phyloP scores from a whole-genome alignment of 2,329 filamentous ascomycete genomes.

The Xylaria polymorpha region DNA sequence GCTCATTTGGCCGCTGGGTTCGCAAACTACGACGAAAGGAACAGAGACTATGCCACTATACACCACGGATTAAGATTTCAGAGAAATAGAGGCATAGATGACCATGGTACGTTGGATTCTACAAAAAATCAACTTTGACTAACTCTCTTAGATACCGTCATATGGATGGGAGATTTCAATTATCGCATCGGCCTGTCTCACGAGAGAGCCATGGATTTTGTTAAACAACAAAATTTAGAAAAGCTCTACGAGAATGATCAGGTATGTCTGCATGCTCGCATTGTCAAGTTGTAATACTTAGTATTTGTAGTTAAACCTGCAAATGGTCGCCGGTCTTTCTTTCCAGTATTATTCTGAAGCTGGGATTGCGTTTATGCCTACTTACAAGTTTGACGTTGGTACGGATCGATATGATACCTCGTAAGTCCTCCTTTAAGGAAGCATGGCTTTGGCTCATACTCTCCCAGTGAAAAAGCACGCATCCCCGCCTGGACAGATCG shows the following conservation, averaged over 20 bases:
- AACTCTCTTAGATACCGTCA: constrained; percentile 70
- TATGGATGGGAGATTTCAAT: constrained; percentile 98
- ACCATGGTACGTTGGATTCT: constrained; percentile 72
- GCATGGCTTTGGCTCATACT: constrained; percentile 47
- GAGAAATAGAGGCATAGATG: constrained; percentile 87
- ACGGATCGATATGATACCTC: constrained; percentile 92
- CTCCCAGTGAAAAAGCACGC: constrained; percentile 82
- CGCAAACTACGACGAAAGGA: constrained; percentile 95
- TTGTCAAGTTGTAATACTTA: constrained; percentile 33
- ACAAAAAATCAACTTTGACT: constrained; percentile 25
- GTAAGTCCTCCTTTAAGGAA: constrained; percentile 58
- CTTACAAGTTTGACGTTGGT: constrained; percentile 94
- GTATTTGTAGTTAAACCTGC: constrained; percentile 77
- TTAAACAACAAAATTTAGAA: constrained; percentile 78
- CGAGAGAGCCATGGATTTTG: constrained; percentile 79
- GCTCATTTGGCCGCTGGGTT: constrained; percentile 97
- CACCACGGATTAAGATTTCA: constrained; percentile 89
- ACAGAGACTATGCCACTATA: constrained; percentile 91
- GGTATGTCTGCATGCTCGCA: constrained; percentile 55
- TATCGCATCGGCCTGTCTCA: constrained; percentile 90
- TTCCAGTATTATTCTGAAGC: constrained; percentile 95
- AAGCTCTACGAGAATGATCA: constrained; percentile 92
- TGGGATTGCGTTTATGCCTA: constrained; percentile 87
- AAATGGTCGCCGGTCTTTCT: constrained; percentile 92
- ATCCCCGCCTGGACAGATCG: constrained; percentile 99